Conservation (phyloP, 345 rosid genomes). For the Aurinia saxatilis region DNA sequence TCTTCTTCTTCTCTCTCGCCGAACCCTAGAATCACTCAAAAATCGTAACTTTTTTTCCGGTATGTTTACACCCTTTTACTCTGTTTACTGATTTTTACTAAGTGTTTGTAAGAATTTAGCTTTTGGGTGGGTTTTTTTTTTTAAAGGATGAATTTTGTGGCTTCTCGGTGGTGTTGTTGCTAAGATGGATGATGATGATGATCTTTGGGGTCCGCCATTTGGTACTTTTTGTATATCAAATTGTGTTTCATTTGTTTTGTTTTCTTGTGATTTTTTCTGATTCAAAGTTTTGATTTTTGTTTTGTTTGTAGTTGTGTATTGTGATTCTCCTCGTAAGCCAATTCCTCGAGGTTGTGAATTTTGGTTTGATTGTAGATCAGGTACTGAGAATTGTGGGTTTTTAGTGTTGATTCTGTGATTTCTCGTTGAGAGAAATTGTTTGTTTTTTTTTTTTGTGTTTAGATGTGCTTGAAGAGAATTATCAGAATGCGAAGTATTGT, state of each 20-base stretch:
- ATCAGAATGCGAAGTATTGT: constrained; percentile 50
- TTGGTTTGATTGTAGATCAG: constrained; percentile 42
- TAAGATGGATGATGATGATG: constrained; percentile 36
- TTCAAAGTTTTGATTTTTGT: no score
- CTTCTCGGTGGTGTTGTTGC: background rate
- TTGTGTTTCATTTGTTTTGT: no score
- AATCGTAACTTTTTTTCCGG: constrained; percentile 10
- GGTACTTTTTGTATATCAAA: constrained; percentile 14
- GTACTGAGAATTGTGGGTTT: constrained; percentile 25
- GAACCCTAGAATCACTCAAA: constrained; percentile 22
- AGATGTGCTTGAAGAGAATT: constrained; percentile 62
- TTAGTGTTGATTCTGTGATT: background rate
- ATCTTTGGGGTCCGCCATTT: constrained; percentile 56
- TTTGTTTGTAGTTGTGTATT: constrained; percentile 30
- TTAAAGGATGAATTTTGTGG: constrained; percentile 23
- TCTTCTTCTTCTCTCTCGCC: background rate
- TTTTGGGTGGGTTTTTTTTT: background rate
- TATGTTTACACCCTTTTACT: background rate
- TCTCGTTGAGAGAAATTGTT: background rate
- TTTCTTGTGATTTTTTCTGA: no score
- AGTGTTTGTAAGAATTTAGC: background rate
- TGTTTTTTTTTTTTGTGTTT: background rate
- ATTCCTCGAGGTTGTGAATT: constrained; percentile 36
- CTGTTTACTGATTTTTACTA: background rate
- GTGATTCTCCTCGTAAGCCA: constrained; percentile 12